Evolutionary conservation across 768 basidiomycete species (phyloP).

Genomic region (Mycena floridula): DNA sequence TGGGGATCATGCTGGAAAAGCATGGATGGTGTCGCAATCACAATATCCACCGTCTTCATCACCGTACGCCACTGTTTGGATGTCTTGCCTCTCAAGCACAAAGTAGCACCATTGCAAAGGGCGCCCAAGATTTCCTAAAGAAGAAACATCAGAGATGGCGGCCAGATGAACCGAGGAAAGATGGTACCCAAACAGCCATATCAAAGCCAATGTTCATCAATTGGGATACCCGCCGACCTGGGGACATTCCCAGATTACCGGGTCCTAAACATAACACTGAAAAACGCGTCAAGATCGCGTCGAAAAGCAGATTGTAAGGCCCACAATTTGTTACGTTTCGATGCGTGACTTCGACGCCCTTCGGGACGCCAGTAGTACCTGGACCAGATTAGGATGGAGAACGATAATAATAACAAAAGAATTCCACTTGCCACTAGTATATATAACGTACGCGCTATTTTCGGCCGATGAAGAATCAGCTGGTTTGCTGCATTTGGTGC

Average conservation of each 20-base stretch:
- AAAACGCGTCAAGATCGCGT: not conserved
- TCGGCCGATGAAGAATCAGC: constrained; percentile 29
- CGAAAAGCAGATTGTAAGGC: constrained; percentile 17
- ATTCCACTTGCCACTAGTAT: constrained; percentile 45
- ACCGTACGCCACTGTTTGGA: constrained; percentile 34
- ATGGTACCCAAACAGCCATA: constrained; percentile 51
- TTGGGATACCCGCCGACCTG: constrained; percentile 50
- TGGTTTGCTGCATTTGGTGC: constrained; percentile 26
- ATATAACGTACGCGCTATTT: constrained; percentile 53
- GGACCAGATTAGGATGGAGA: constrained; percentile 2
- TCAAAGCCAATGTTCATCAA: constrained; percentile 62
- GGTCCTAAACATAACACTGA: constrained; percentile 39
- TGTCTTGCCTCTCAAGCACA: constrained; percentile 37
- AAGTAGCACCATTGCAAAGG: constrained; percentile 36
- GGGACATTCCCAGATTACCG: constrained; percentile 51
- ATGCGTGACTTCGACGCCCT: constrained; percentile 42
- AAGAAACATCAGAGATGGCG: constrained; percentile 8
- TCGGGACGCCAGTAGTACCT: constrained; percentile 40
- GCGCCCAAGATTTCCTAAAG: constrained; percentile 34
- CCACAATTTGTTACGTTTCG: constrained; percentile 26
- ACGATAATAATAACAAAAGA: constrained; percentile 1
- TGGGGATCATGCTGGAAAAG: constrained; percentile 32
- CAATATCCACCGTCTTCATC: constrained; percentile 36
- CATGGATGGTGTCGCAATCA: constrained; percentile 41
- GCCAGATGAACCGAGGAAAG: constrained; percentile 5